Evolutionary conservation across 495 filamentous ascomycete species (phyloP), one percentile per base, ranked within the genome.

Genomic region (Aspergillus saccharolyticus): DNA sequence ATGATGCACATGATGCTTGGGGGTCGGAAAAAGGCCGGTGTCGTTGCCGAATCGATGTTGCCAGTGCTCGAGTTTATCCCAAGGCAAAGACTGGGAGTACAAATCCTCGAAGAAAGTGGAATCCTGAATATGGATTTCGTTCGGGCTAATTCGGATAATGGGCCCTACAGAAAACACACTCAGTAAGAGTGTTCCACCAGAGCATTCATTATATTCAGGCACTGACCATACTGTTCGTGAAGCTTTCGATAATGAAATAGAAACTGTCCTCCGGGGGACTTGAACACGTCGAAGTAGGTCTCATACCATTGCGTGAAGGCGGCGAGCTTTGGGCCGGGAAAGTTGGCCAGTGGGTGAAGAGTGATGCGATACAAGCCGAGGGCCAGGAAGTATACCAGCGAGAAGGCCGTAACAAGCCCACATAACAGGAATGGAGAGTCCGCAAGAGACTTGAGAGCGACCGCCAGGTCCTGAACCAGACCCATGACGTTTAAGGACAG

Each of bases 121-220:
- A 24, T 83, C 79, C 18, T 68, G 56, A 20, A 82, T 70, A 20
- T 74, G 71, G 0, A 83, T 52, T 54, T 82, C 78, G 20, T 65
- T 33, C 2, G 79, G 80, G 45, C 64, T 76, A 49, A 82, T 69
- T 1, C 80, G 67, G 15, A 81, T 60, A 44, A 80, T 78, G 4
- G 78, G 78, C 0, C 75, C 78, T 79, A 42, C 12, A 48, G n/a
- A 7, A 1, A 24, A 44, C 25, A 18, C 17, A 6, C 10, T 49
- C 42, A 24, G 14, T n/a, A n/a, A n/a, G n/a, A n/a, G n/a, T n/a
- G n/a, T n/a, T n/a, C n/a, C n/a, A n/a, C n/a, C 17, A 6, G 28
- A 18, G 24, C 1, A 25, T 0, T 22, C 16, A 15, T 24, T 17
- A n/a, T 19, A 0, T 24, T 12, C 33, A 2, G 22, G 19, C 45